Evolutionary conservation across 2,329 filamentous ascomycete species (phyloP), one percentile per base, ranked within the genome.

Genomic region (Drechslerella stenobrocha): DNA sequence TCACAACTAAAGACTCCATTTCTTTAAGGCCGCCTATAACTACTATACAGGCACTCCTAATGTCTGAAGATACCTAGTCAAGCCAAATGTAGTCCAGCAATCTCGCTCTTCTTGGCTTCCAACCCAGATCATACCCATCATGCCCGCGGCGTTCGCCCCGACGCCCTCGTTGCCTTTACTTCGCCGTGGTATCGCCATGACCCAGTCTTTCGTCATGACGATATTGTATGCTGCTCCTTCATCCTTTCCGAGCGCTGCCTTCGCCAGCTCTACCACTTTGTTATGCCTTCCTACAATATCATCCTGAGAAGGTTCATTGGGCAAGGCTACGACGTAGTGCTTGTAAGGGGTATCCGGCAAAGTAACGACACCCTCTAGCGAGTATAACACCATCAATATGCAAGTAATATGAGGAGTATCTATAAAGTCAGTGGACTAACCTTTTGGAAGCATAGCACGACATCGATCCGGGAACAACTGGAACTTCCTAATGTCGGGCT

Each of bases 121-220:
- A 9, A 75, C 70, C 74, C 74, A 75, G 5, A 76, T 71, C 60
- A 77, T 61, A 0, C 76, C 76, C 11, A 76, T 59, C 76, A 77
- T 77, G 9, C 72, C 74, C 13, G 76, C 74, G 3, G 74, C 74
- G 52, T 76, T 76, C 15, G 72, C 74, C 9, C 72, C 73, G 11
- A 72, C 71, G 26, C 69, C 73, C 35, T 73, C 70, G 23, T 70
- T 70, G 40, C 72, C 74, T 5, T 73, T 74, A 11, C 46, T 51
- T 2, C 71, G 69, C 32, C 76, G 72, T 4, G 76, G 75, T 5
- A 77, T 74, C 8, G 77, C 71, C 22, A 75, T 70, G 44, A 77
- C 74, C 73, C 74, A 76, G 3, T 72, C 52, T 18, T 61, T 63
- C 4, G 75, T 75, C 51, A 76, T 60, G 5, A 77, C 69, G 22